Evolutionary conservation across 352 stramenopile species (phyloP).

Genomic region (Elongisporangium prolatum): DNA sequence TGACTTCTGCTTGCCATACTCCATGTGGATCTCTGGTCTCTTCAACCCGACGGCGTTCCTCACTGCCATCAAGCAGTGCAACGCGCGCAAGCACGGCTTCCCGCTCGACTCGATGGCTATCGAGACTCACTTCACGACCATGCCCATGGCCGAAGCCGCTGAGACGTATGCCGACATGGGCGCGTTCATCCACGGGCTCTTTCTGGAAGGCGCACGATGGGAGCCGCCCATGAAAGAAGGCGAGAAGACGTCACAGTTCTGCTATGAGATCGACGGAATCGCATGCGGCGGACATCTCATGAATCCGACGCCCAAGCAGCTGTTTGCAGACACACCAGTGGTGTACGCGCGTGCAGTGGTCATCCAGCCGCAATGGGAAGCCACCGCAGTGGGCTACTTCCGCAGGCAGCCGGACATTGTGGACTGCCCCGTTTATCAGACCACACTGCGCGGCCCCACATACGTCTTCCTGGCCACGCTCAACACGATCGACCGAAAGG

Average conservation of each 20-base stretch:
- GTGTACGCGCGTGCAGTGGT: conserved; percentile 94
- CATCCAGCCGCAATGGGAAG: conserved; percentile 91
- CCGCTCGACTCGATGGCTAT: conserved; percentile 92
- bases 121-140: conserved; percentile 91
- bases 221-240: conserved; percentile 60
- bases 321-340: conserved; percentile 84
- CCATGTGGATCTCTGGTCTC: conserved; percentile 76
- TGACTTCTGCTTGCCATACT: conserved; percentile 69
- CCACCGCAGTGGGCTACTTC: conserved; percentile 93
- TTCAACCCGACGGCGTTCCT: conserved; percentile 85
- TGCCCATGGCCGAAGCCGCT: conserved; percentile 39
- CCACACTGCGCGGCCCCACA: conserved; percentile 92
- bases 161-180: conserved; percentile 83
- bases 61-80: conserved; percentile 84
- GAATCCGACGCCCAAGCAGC: conserved; percentile 92
- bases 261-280: conserved; percentile 84
- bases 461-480: conserved; percentile 97
- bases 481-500: conserved; percentile 68
- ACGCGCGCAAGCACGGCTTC: conserved; percentile 76
- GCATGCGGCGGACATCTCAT: conserved; percentile 81
- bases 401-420: conserved; percentile 85
- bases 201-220: conserved; percentile 93
- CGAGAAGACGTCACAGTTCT: conserved; percentile 75
- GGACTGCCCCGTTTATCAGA: conserved; percentile 96
- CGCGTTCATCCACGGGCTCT: conserved; percentile 93